Evolutionary conservation across 306 rosid genomes (phyloP).

Genomic region (Cicer pinnatifidum): DNA sequence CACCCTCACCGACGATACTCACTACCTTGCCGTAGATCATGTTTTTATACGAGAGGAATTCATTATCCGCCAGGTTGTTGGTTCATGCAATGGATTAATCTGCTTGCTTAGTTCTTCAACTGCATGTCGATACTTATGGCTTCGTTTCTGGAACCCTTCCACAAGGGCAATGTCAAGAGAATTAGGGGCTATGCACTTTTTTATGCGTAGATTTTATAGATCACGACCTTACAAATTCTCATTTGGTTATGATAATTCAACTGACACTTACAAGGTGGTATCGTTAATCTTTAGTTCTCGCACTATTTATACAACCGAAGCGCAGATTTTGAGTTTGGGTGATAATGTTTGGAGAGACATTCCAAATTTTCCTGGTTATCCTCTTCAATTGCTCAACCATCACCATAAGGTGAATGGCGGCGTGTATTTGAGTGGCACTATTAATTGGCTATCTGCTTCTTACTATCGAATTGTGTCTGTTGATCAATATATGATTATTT

Average conservation of each 20-base stretch:
- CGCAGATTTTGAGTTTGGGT: not conserved
- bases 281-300: too few relatives aligned
- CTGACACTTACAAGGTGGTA: not conserved
- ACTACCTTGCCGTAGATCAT: not conserved
- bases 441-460: not conserved
- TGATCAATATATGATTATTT: not conserved
- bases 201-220: too few relatives aligned
- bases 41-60: not conserved
- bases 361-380: not conserved
- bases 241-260: not conserved
- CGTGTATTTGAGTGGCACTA: not conserved
- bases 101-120: not conserved
- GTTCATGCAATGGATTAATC: not conserved
- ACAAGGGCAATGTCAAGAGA: not conserved
- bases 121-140: not conserved
- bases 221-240: too few relatives aligned
- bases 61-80: not conserved
- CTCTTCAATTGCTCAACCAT: not conserved
- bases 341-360: constrained; percentile 1
- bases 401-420: not conserved
- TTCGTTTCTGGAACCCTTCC: not conserved
- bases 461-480: not conserved
- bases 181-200: not conserved
- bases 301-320: too few relatives aligned
- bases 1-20: not conserved